Conservation (phyloP, 169 alveolate species). For the Miamiensis avidus region DNA sequence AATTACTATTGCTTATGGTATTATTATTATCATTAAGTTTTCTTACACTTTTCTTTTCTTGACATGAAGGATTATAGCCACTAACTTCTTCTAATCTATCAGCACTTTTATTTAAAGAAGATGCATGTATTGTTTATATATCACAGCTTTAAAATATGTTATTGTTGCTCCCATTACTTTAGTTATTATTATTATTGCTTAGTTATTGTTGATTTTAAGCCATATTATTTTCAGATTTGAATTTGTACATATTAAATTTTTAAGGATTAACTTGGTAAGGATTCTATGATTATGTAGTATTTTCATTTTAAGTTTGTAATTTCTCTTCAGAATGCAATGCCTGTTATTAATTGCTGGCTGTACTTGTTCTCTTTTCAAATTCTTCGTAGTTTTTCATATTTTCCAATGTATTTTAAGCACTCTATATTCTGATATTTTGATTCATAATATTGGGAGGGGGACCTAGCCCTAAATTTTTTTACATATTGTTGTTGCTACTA, state of each 20-base stretch:
- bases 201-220: too few species aligned
- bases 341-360: background rate
- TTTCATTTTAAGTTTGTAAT: too few species aligned
- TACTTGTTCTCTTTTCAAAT: background rate
- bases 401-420: background rate
- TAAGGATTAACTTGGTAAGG: too few species aligned
- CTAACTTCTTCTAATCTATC: background rate
- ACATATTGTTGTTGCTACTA: background rate
- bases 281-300: too few species aligned
- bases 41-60: background rate
- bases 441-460: background rate
- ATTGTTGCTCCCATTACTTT: too few species aligned
- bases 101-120: too few species aligned
- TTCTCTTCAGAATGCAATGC: background rate
- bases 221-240: too few species aligned
- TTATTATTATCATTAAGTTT: background rate
- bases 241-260: too few species aligned
- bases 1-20: too few species aligned
- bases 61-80: background rate
- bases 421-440: background rate
- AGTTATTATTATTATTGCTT: too few species aligned
- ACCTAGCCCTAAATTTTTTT: background rate
- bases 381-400: background rate
- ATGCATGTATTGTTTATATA: too few species aligned
- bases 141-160: too few species aligned